These are phyloP conservation scores for Albifimbria verrucaria DNA, from an alignment of 2,329 filamentous ascomycete species.

Conservation along the genomic window DNA sequence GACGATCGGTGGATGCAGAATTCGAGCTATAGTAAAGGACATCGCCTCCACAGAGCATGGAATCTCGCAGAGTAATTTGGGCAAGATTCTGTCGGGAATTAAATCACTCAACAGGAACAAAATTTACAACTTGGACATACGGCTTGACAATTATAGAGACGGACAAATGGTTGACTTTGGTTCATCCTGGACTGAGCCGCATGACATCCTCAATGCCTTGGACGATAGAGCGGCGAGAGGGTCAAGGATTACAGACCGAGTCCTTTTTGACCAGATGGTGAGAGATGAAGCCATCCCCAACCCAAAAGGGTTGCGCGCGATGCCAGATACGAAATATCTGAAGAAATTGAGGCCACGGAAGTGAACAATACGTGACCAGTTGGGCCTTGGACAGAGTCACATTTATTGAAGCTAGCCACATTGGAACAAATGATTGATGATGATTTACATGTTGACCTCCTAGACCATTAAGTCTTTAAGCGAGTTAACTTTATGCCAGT, in stretches of 20 bases:
- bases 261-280: constrained; percentile 14
- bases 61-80: constrained; percentile 1
- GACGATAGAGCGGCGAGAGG: not conserved
- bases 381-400: too few species aligned
- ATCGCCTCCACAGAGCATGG: constrained; percentile 9
- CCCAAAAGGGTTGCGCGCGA: not conserved
- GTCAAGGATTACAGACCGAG: constrained; percentile 8
- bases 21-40: constrained; percentile 14
- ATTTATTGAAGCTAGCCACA: too few species aligned
- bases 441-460: too few species aligned
- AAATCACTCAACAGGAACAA: constrained; percentile 5
- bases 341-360: not conserved
- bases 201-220: constrained; percentile 9
- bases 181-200: constrained; percentile 15
- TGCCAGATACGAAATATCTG: not conserved
- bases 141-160: constrained; percentile 11
- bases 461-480: too few species aligned
- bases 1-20: constrained; percentile 9
- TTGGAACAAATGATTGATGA: too few species aligned
- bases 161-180: constrained; percentile 14
- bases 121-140: constrained; percentile 14
- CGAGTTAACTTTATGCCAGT: too few species aligned
- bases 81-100: constrained; percentile 4
- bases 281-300: constrained; percentile 9
- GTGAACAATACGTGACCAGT: too few species aligned